Evolutionary conservation across 441 rosid genomes (phyloP).

Genomic region (Adansonia rubrostipa): DNA sequence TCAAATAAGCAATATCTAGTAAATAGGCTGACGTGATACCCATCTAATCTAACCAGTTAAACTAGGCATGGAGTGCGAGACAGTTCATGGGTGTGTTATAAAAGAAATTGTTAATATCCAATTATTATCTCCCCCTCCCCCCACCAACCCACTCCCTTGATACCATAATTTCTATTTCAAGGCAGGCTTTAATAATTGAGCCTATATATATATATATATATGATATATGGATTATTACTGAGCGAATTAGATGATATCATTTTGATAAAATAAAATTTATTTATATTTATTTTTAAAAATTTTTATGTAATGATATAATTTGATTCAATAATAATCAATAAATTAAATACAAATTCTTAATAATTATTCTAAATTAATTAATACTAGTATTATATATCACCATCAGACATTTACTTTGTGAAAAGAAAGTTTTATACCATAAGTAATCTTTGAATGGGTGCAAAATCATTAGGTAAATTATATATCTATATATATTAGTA

Average conservation of each 20-base stretch:
- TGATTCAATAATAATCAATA: no score
- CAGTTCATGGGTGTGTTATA: slow-evolving; percentile 70
- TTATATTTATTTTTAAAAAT: no score
- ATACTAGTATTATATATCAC: background rate
- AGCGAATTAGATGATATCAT: no score
- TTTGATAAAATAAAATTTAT: no score
- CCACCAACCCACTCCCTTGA: no score
- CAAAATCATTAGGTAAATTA: background rate
- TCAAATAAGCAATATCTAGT: slow-evolving; percentile 36
- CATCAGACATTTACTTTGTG: background rate
- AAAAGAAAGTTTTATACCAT: background rate
- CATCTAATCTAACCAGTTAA: slow-evolving; percentile 54
- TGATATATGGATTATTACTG: no score
- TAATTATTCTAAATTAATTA: background rate
- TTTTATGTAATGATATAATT: no score
- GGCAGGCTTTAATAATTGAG: slow-evolving; percentile 14
- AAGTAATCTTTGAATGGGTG: slow-evolving; percentile 39
- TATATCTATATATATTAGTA: background rate
- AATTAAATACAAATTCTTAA: no score
- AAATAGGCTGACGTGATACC: slow-evolving; percentile 76
- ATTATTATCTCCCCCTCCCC: slow-evolving; percentile 9
- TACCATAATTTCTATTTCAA: slow-evolving; percentile 20
- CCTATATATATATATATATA: background rate
- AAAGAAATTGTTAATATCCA: slow-evolving; percentile 42
- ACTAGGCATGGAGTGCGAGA: slow-evolving; percentile 70